Evolutionary conservation across 768 basidiomycete species (phyloP), one percentile per base, ranked within the genome.

Genomic region (Cytidiella melzeri): DNA sequence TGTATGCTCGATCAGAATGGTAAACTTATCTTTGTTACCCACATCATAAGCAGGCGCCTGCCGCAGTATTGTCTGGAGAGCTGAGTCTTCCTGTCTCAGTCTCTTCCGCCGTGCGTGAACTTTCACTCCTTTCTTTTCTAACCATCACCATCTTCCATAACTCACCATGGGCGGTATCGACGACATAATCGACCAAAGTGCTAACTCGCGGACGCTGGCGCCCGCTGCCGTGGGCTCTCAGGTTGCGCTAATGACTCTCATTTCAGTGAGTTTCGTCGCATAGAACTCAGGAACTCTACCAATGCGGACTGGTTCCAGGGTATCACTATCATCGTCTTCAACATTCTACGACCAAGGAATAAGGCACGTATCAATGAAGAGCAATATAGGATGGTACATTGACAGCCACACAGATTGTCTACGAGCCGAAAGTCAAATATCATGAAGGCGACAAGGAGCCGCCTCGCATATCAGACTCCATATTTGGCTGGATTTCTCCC

Each of bases 351-450:
- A 30, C 95, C 95, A 11, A 81, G 83, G 57, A 94, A 96, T 74
- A 92, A 89, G 76, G 87, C 83, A 60, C 34, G 65, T 59, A 12
- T 9, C 18, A 40, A 21, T 24, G 18, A 28, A 24, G 54, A 34
- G 21, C 45, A 11, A 20, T 28, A 13, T 18, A 9, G 48, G 30
- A 28, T 20, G 30, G 46, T 45, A 41, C 39, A 18, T 42, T 49
- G 5, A 43, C 25, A 1, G 30, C 51, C 23, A 2, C 18, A 26
- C 51, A 91, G 91, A 79, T 90, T 53, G 81, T 93, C 51, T 95
- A 95, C 61, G 89, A 92, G 63, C 93, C 92, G 54, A 96, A 94
- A 69, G 81, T 90, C 67, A 94, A 94, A 67, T 94, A 92, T 62
- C 88, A 90, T 60, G 73, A 79, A 52, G 86, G 83, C 37, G 66